Conservation (phyloP, 2,329 filamentous ascomycete genomes). For the Madurella fahalii region DNA sequence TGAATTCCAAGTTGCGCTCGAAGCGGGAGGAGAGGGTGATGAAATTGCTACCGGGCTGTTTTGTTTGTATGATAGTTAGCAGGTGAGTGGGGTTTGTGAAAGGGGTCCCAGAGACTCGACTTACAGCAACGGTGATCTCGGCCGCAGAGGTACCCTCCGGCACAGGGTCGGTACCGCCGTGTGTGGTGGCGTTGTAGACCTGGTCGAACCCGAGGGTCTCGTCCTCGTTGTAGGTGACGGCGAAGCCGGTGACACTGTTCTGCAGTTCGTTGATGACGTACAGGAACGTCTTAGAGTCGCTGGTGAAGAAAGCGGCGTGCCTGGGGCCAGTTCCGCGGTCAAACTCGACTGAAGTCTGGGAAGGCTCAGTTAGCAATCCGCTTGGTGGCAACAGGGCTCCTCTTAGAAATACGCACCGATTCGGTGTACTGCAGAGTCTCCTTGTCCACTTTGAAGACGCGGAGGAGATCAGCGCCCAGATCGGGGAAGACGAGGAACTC, state of each 20-base stretch:
- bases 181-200: constrained; percentile 45
- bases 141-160: constrained; percentile 44
- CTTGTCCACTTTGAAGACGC: constrained; percentile 51
- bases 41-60: constrained; percentile 56
- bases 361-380: background rate
- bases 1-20: constrained; percentile 52
- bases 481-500: constrained; percentile 62
- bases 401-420: constrained; percentile 19
- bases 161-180: constrained; percentile 40
- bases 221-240: constrained; percentile 47
- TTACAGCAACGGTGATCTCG: constrained; percentile 57
- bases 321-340: constrained; percentile 58
- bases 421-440: constrained; percentile 40
- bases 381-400: background rate
- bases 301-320: constrained; percentile 56
- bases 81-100: background rate
- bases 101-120: constrained; percentile 23
- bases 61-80: constrained; percentile 26
- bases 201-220: constrained; percentile 42
- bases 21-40: constrained; percentile 65
- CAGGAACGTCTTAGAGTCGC: constrained; percentile 45
- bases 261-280: constrained; percentile 60
- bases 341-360: constrained; percentile 36
- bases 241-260: constrained; percentile 54
- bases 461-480: constrained; percentile 60